Percentiles rank a stretch among this genome's conserved stretches.
Conservation (phyloP, 495 filamentous ascomycete species). For the Xylaria castorea region DNA sequence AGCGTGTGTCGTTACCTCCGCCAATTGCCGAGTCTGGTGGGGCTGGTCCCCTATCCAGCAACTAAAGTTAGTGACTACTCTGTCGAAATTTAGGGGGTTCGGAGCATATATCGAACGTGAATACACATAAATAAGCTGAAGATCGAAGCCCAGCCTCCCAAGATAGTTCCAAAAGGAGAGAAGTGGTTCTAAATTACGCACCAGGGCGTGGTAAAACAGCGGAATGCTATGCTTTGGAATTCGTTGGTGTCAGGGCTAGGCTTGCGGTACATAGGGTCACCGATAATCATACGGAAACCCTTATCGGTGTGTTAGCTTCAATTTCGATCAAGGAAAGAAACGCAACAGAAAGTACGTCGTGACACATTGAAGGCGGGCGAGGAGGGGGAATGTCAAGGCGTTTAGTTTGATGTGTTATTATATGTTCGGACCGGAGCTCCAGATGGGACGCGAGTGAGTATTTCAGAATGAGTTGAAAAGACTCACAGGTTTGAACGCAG, state of each 20-base stretch:
- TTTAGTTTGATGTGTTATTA: background rate
- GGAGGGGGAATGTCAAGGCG: background rate
- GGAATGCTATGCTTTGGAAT: background rate
- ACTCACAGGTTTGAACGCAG: background rate
- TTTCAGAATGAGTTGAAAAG: background rate
- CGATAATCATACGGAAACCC: background rate
- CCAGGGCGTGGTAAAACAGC: background rate
- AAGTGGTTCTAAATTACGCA: background rate
- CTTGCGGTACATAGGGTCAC: background rate
- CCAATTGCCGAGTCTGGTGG: background rate
- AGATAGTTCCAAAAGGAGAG: background rate
- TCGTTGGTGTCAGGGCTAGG: background rate
- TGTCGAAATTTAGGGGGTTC: background rate
- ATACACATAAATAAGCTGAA: background rate
- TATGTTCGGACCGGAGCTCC: background rate
- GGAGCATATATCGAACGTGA: background rate
- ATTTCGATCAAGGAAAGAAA: background rate
- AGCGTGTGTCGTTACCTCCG: conserved; percentile 34
- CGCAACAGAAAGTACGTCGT: background rate
- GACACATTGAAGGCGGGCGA: background rate
- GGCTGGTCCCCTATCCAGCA: background rate
- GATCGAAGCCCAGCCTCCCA: background rate
- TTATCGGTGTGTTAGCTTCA: background rate
- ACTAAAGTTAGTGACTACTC: background rate
- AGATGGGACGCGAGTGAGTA: background rate